A percentile compares a stretch with the other conserved stretches of the same genome.
phyloP scores from a whole-genome alignment of 2,329 filamentous ascomycete species.

The Talaromyces atroroseus region DNA sequence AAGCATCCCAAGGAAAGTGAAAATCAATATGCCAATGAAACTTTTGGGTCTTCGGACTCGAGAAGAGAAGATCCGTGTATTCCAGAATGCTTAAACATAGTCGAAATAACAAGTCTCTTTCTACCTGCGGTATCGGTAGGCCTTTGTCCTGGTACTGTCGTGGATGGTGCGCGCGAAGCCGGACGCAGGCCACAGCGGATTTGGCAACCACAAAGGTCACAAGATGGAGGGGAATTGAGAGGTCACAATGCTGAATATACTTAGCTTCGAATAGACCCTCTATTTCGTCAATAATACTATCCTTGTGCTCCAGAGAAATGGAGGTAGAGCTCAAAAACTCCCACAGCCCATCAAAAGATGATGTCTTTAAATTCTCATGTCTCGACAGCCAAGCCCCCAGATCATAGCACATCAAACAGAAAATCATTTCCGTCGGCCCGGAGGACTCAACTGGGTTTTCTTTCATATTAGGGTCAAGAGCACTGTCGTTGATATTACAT shows the following conservation, averaged over 20 bases:
- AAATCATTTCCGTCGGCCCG: conserved; percentile 45
- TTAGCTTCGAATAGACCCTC: conserved; percentile 31
- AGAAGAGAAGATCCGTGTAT: conserved; percentile 21
- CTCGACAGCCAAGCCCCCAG: conserved; percentile 26
- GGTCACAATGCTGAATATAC: conserved; percentile 34
- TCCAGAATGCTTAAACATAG: conserved; percentile 32
- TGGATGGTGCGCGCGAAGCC: conserved; percentile 44
- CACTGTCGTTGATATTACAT: conserved; percentile 41
- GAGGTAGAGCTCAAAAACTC: conserved; percentile 18
- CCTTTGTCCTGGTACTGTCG: conserved; percentile 25
- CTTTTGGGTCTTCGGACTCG: conserved; percentile 33
- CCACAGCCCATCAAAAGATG: conserved; percentile 18
- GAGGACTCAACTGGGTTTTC: conserved; percentile 37
- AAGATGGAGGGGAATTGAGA: conserved; percentile 40
- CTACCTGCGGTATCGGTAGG: conserved; percentile 15
- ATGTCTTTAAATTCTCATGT: conserved; percentile 15
- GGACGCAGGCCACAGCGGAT: conserved; percentile 39
- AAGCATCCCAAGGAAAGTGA: conserved; percentile 49
- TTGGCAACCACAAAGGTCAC: conserved; percentile 42
- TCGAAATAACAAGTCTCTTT: conserved; percentile 25
- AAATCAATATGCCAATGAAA: conserved; percentile 44
- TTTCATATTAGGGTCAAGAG: conserved; percentile 40
- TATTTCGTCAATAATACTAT: conserved; percentile 29
- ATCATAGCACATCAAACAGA: conserved; percentile 30
- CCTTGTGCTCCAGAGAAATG: conserved; percentile 19